phyloP scores from a whole-genome alignment of 2,329 filamentous ascomycete genomes.

The Sporothrix protearum region DNA sequence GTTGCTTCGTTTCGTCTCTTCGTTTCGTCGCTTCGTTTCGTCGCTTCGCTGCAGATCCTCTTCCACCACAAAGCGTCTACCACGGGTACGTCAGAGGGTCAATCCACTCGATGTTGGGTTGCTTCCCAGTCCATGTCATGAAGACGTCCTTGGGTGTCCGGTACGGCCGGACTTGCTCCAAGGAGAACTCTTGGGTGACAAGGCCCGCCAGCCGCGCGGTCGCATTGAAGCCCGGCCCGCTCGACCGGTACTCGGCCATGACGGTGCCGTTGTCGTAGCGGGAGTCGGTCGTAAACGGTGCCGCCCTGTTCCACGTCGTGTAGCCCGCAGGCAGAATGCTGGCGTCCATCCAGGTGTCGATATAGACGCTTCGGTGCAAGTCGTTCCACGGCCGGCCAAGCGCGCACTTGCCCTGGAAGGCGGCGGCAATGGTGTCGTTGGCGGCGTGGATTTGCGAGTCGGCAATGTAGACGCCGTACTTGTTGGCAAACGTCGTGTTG shows the following conservation, averaged over 20 bases:
- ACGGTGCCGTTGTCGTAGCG: slow-evolving; percentile 47
- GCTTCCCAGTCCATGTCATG: slow-evolving; percentile 24
- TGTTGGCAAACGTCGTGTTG: slow-evolving; percentile 14
- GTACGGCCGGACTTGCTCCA: slow-evolving; percentile 35
- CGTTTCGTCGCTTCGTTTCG: too few relatives aligned
- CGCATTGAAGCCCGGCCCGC: slow-evolving; percentile 54
- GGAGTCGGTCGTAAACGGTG: slow-evolving; percentile 39
- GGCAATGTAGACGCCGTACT: slow-evolving; percentile 55
- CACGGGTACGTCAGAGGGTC: slow-evolving; percentile 27
- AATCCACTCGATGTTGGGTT: slow-evolving; percentile 28
- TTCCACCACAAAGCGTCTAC: neutral
- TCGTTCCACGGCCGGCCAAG: slow-evolving; percentile 63
- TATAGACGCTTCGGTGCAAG: slow-evolving; percentile 55
- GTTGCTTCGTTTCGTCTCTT: too few relatives aligned
- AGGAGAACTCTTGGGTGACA: slow-evolving; percentile 32
- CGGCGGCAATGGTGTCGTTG: slow-evolving; percentile 45
- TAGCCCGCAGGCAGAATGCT: slow-evolving; percentile 54
- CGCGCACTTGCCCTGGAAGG: slow-evolving; percentile 46
- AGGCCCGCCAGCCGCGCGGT: slow-evolving; percentile 40
- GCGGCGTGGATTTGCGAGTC: slow-evolving; percentile 50
- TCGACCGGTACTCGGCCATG: slow-evolving; percentile 52
- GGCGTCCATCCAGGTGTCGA: slow-evolving; percentile 50
- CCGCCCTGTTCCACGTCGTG: slow-evolving; percentile 29
- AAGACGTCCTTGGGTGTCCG: slow-evolving; percentile 31
- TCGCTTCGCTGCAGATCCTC: too few relatives aligned